These are phyloP conservation scores for Excoecaria agallocha DNA, from an alignment of 345 rosid genomes.

Conservation along the genomic window DNA sequence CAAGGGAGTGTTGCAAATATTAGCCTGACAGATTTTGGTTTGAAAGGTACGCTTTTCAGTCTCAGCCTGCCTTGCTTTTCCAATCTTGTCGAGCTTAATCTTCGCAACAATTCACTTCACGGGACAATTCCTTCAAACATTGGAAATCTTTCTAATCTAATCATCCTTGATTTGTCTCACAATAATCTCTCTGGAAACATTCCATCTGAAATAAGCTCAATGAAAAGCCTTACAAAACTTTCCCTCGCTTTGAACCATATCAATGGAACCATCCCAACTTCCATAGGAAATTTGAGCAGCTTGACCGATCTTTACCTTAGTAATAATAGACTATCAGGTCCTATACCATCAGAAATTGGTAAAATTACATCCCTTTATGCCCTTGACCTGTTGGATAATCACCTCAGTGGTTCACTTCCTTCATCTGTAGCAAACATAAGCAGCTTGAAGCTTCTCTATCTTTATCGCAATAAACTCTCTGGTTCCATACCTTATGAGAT, in stretches of 20 bases:
- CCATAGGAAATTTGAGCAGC: slow-evolving; percentile 22
- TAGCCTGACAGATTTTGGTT: slow-evolving; percentile 18
- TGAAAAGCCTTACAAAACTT: too few species aligned
- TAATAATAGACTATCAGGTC: too few species aligned
- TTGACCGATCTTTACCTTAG: neutral
- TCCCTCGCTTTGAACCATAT: neutral
- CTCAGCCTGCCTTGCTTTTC: slow-evolving; percentile 33
- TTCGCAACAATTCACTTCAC: slow-evolving; percentile 10
- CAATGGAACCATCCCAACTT: slow-evolving; percentile 29
- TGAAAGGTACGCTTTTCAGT: slow-evolving; percentile 13
- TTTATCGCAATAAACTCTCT: too few species aligned
- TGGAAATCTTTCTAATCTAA: slow-evolving; percentile 21
- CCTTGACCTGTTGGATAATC: too few species aligned
- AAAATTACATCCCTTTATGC: too few species aligned
- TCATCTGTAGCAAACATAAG: too few species aligned
- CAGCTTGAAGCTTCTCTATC: too few species aligned
- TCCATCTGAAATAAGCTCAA: too few species aligned
- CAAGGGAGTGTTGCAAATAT: slow-evolving; percentile 23
- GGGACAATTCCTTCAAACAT: slow-evolving; percentile 24
- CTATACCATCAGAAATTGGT: too few species aligned
- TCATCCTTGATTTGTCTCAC: slow-evolving; percentile 14
- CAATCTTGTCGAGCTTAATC: slow-evolving; percentile 18
- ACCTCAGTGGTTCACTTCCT: too few species aligned
- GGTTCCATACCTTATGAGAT: too few species aligned
- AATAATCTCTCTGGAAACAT: slow-evolving; percentile 22